Conservation (phyloP, 176 grass and related monocot genomes). For the Saccharum officinarum region DNA sequence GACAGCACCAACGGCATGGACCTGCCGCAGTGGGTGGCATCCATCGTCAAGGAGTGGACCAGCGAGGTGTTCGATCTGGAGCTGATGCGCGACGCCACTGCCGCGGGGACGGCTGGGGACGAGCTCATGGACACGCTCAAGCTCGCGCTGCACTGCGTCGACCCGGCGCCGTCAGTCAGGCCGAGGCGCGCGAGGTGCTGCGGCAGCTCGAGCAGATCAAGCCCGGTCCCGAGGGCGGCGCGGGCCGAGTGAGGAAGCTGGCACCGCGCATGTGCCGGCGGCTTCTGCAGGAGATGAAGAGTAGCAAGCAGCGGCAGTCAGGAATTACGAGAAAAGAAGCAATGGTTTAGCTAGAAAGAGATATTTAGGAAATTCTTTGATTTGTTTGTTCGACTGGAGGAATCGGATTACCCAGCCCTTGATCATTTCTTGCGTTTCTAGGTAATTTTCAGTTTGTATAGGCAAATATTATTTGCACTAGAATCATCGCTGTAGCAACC, state of each 20-base stretch:
- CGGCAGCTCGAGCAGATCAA: constrained; percentile 78
- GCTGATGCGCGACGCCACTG: constrained; percentile 57
- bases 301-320: neutral
- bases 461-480: constrained; percentile 24
- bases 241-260: constrained; percentile 34
- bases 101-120: constrained; percentile 22
- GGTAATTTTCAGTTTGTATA: constrained; percentile 16
- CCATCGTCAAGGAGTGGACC: constrained; percentile 89
- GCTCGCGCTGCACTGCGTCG: constrained; percentile 85
- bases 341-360: constrained; percentile 13
- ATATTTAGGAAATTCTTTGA: constrained; percentile 42
- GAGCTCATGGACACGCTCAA: constrained; percentile 86
- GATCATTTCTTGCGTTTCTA: neutral
- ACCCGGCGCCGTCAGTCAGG: constrained; percentile 46
- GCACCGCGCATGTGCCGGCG: neutral
- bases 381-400: constrained; percentile 8
- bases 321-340: neutral
- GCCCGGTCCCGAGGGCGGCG: constrained; percentile 41
- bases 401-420: too few species aligned
- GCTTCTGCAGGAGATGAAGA: constrained; percentile 23
- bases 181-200: constrained; percentile 66
- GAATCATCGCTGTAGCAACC: neutral
- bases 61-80: constrained; percentile 93
- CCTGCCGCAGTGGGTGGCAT: constrained; percentile 83
- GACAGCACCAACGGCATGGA: constrained; percentile 75